phyloP scores from a whole-genome alignment of 805 yeast genomes.

The Wickerhamomyces strasburgensis region DNA sequence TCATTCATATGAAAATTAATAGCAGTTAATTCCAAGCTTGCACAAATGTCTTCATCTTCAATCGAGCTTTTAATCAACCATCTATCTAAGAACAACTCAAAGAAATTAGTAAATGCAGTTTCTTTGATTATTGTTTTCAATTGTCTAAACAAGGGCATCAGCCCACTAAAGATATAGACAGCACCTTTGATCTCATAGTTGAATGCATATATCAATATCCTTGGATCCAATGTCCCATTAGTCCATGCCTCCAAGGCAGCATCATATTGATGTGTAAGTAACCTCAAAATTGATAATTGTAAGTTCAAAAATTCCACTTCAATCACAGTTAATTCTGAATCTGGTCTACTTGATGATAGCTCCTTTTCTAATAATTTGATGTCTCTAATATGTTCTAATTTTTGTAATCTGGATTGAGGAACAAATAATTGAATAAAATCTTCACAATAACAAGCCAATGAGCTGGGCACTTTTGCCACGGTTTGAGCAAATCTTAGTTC shows the following conservation, averaged over 20 bases:
- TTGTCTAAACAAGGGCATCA: constrained; percentile 9
- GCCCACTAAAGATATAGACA: constrained; percentile 20
- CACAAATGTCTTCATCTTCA: constrained; percentile 11
- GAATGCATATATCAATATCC: constrained; percentile 18
- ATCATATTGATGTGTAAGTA: constrained; percentile 16
- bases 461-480: constrained; percentile 13
- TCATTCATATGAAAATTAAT: constrained; percentile 12
- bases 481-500: constrained; percentile 18
- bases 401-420: constrained; percentile 21
- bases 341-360: constrained; percentile 24
- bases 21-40: constrained; percentile 15
- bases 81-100: constrained; percentile 17
- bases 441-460: constrained; percentile 7
- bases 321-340: constrained; percentile 32
- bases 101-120: constrained; percentile 17
- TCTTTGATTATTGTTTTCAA: constrained; percentile 13
- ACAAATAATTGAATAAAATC: constrained; percentile 12
- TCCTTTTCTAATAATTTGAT: constrained; percentile 18
- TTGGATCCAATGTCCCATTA: constrained; percentile 26
- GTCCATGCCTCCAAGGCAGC: constrained; percentile 28
- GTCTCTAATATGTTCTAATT: constrained; percentile 5
- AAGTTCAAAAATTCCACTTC: constrained; percentile 35
- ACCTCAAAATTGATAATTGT: constrained; percentile 29
- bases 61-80: constrained; percentile 19
- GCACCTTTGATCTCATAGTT: constrained; percentile 15